Conservation (phyloP, 176 grass and related monocot species). For the Aegilops bicornis region DNA sequence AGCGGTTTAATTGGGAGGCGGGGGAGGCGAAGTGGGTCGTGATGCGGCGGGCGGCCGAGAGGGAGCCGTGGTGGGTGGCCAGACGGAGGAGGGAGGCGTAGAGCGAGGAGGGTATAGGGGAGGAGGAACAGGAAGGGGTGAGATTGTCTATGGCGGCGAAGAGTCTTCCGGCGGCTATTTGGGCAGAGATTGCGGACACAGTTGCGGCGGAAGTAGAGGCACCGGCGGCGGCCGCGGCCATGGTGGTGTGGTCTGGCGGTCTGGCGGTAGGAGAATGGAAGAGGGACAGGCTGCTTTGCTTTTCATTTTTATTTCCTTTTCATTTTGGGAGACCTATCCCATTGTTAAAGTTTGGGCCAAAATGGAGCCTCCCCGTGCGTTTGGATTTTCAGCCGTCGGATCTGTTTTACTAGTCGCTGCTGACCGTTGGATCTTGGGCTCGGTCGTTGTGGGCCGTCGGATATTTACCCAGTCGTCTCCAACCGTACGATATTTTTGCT, state of each 20-base stretch:
- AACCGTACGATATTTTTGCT: too few relatives aligned
- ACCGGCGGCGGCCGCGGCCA: constrained; percentile 32
- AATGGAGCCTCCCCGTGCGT: too few relatives aligned
- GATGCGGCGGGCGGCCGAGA: constrained; percentile 55
- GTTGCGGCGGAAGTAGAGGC: neutral
- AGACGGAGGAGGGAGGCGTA: constrained; percentile 42
- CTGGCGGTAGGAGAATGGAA: neutral
- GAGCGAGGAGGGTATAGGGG: constrained; percentile 18
- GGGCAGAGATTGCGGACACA: constrained; percentile 7
- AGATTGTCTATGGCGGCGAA: constrained; percentile 45
- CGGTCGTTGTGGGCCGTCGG: too few relatives aligned
- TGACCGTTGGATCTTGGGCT: too few relatives aligned
- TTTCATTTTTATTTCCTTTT: neutral
- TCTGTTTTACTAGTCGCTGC: too few relatives aligned
- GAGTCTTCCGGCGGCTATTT: constrained; percentile 27
- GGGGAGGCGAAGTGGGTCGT: constrained; percentile 33
- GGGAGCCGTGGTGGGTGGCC: constrained; percentile 29
- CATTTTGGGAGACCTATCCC: too few relatives aligned
- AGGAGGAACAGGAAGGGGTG: neutral
- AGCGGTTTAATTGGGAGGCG: neutral
- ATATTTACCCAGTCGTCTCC: too few relatives aligned
- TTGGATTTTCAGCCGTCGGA: too few relatives aligned
- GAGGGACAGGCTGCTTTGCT: neutral
- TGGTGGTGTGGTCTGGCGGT: constrained; percentile 15
- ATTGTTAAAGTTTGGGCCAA: too few relatives aligned